These are phyloP conservation scores for Rhynchospora breviuscula DNA, from an alignment of 176 grass and related monocot species.

Conservation along the genomic window DNA sequence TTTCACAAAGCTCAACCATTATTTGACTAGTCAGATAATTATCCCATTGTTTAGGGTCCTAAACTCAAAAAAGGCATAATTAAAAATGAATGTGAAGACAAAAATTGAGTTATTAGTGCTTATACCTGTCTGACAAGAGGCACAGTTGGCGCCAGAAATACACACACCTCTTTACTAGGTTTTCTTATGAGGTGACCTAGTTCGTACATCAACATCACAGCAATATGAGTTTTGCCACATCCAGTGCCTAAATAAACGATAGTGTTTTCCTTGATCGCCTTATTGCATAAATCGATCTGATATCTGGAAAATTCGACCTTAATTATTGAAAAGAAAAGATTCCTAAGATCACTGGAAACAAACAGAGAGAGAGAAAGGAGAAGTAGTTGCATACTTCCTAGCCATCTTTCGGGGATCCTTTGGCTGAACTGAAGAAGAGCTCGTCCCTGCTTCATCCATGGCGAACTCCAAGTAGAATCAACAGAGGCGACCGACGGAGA, in stretches of 20 bases:
- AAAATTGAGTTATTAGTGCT: background rate
- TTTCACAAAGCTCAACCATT: background rate
- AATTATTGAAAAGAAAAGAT: background rate
- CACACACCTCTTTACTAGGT: constrained; percentile 57
- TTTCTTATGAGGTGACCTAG: constrained; percentile 73
- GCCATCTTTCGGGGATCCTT: constrained; percentile 75
- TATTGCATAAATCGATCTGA: constrained; percentile 75
- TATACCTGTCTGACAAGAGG: constrained; percentile 83
- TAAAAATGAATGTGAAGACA: background rate
- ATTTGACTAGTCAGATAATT: background rate
- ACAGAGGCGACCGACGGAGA: background rate
- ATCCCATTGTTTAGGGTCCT: background rate
- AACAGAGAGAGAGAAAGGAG: background rate
- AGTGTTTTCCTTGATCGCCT: constrained; percentile 65
- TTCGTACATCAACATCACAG: constrained; percentile 81
- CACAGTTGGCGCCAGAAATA: constrained; percentile 80
- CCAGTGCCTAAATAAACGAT: constrained; percentile 79
- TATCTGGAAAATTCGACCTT: constrained; percentile 45
- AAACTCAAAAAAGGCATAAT: background rate
- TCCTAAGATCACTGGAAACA: background rate
- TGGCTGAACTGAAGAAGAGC: constrained; percentile 6
- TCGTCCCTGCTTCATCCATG: constrained; percentile 33
- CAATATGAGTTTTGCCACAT: constrained; percentile 94
- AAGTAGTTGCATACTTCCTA: constrained; percentile 39
- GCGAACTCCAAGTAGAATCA: constrained; percentile 12